These are phyloP conservation scores for Cicer bijugum DNA, from an alignment of 306 rosid genomes.

Conservation along the genomic window DNA sequence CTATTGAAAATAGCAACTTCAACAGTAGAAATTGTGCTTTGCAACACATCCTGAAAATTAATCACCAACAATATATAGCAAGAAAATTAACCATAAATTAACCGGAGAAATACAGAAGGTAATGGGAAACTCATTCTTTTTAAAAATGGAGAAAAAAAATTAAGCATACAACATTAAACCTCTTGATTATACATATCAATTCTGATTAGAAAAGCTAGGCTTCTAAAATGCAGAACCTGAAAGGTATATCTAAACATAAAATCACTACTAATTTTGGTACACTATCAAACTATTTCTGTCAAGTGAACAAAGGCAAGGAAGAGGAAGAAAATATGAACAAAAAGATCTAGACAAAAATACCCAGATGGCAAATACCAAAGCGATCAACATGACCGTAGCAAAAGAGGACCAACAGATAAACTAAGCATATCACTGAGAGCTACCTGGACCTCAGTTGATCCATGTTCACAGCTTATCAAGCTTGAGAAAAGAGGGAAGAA, in stretches of 20 bases:
- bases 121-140: conserved; percentile 39
- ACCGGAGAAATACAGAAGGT: background rate
- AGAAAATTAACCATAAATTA: conserved; percentile 24
- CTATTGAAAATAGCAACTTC: conserved; percentile 5
- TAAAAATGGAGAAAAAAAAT: conserved; percentile 18
- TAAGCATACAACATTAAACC: conserved; percentile 59
- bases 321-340: conserved; percentile 51
- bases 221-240: conserved; percentile 56
- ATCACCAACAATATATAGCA: conserved; percentile 17
- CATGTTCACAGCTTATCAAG: conserved; percentile 95
- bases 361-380: conserved; percentile 51
- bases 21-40: background rate
- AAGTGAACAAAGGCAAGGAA: conserved; percentile 36
- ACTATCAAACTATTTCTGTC: conserved; percentile 64
- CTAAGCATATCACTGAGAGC: conserved; percentile 93
- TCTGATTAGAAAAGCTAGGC: conserved; percentile 54
- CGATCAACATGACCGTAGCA: conserved; percentile 77
- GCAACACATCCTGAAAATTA: background rate
- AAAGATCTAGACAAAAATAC: conserved; percentile 51
- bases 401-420: conserved; percentile 80
- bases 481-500: conserved; percentile 85
- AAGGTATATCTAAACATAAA: conserved; percentile 57
- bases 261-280: conserved; percentile 57
- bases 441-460: conserved; percentile 83
- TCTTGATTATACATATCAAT: conserved; percentile 48